Base-by-base conservation (phyloP, 306 rosid genomes). In the Astragalus glycyphyllos region DNA sequence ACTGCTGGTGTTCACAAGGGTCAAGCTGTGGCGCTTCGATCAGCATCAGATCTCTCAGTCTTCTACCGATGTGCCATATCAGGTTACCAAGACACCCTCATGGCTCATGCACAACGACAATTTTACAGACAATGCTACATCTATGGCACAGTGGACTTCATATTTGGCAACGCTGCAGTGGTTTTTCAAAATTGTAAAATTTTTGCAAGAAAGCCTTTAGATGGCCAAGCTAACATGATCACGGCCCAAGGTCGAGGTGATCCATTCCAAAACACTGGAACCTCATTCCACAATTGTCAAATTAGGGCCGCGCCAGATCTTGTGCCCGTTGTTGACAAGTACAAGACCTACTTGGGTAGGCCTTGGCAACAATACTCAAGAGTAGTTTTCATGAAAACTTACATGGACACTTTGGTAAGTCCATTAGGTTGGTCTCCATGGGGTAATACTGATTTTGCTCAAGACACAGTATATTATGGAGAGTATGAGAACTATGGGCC, bases 71-170 rank as follows among this genome's bases (percentile, higher is more conserved):
- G 98, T 4, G 64, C 69, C 77, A 77, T 92, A n/a, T 8, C 47
- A 0, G 98, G 98, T 1, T 90, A 86, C 69, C 98, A 92, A 90
- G 98, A 92, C 86, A 92, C 97, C 0, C 90, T 92, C 7, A 84
- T 92, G 90, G 90, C 80, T 45, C 91, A 90, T 6, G 91, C 98
- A 1, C 98, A 92, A 4, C 84, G 98, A 6, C 98, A 92, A 77
- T 92, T 90, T 68, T 92, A 86, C 49, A 74, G 82, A 50, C 82
- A 81, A 58, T 88, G 98, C 8, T 85, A 84, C 79, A 81, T 93
- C 31, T 93, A 79, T 2, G 98, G 98, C 69, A 90, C 98, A 2
- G 67, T 93, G 1, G 98, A 93, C 68, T 85, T 93, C 75, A 90
- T 93, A 2, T 93, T 93, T 13, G 98, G 98, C 1, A 88, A 93